These are phyloP conservation scores for Cynara cardunculus DNA, from an alignment of 129 eudicot genomes.

Conservation along the genomic window DNA sequence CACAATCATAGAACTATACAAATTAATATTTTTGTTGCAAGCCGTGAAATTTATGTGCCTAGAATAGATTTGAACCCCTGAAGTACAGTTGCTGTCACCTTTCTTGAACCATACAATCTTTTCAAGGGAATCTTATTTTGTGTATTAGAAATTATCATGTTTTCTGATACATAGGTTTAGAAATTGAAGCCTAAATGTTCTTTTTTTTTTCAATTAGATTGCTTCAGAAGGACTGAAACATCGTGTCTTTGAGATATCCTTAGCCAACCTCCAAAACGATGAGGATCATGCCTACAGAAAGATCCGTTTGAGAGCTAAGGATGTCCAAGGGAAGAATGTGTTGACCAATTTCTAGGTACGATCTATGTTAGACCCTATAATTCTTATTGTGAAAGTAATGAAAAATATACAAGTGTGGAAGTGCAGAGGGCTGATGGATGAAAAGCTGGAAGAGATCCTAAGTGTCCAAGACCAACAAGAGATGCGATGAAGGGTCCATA, in stretches of 20 bases:
- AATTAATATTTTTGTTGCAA: background rate
- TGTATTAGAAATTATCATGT: background rate
- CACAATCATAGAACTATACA: background rate
- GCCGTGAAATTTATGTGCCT: background rate
- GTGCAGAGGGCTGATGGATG: no score
- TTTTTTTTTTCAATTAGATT: conserved; percentile 25
- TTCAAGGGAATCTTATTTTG: background rate
- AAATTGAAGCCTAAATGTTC: background rate
- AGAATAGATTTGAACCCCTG: background rate
- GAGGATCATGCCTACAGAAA: conserved; percentile 62
- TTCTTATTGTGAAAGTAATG: no score
- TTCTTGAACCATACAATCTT: background rate
- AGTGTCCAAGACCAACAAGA: no score
- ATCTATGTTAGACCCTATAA: no score
- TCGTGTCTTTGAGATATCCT: conserved; percentile 49
- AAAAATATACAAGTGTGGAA: no score
- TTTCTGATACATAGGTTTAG: background rate
- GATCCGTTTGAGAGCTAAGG: conserved; percentile 64
- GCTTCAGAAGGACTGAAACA: conserved; percentile 64
- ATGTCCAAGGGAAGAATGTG: conserved; percentile 60
- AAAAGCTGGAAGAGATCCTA: no score
- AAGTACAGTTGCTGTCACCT: background rate
- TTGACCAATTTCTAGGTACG: conserved; percentile 61
- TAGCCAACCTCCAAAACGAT: conserved; percentile 59
- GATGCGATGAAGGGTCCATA: no score